Evolutionary conservation across 2,329 filamentous ascomycete genomes (phyloP).

Genomic region (Aspergillus tanneri): DNA sequence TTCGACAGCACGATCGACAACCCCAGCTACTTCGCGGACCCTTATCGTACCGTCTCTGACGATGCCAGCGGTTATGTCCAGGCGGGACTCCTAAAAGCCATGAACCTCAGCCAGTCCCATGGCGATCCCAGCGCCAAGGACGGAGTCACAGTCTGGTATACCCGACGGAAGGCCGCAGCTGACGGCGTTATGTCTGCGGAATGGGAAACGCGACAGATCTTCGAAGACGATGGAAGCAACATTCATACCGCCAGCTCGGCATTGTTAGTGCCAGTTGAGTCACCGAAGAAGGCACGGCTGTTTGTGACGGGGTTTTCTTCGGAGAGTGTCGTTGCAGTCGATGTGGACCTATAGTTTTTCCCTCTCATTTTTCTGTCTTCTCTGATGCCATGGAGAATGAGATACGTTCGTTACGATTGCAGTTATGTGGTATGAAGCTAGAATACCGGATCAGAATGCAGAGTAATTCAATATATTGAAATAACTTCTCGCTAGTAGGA

Average conservation of each 20-base stretch:
- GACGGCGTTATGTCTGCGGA: constrained; percentile 3
- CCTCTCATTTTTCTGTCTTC: neutral
- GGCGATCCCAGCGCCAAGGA: constrained; percentile 38
- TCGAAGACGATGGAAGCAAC: constrained; percentile 57
- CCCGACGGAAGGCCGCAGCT: constrained; percentile 24
- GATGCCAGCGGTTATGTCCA: constrained; percentile 58
- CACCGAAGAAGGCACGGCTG: constrained; percentile 54
- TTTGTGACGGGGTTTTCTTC: constrained; percentile 59
- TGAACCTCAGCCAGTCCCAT: constrained; percentile 40
- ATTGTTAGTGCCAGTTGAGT: constrained; percentile 52
- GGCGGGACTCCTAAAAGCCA: constrained; percentile 47
- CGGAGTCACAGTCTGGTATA: constrained; percentile 51
- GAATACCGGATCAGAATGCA: neutral
- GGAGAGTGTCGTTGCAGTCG: constrained; percentile 51
- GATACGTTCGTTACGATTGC: no score
- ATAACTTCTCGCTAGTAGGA: neutral
- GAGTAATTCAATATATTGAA: neutral
- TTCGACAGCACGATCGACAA: constrained; percentile 56
- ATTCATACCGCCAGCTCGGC: constrained; percentile 54
- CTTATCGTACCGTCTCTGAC: constrained; percentile 43
- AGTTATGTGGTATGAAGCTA: neutral
- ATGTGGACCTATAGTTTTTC: constrained; percentile 48
- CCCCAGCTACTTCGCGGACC: constrained; percentile 58
- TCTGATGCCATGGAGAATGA: no score
- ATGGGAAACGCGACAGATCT: constrained; percentile 53